Conservation (phyloP, 1,139 yeast genomes). For the Geotrichum phurueaensis region DNA sequence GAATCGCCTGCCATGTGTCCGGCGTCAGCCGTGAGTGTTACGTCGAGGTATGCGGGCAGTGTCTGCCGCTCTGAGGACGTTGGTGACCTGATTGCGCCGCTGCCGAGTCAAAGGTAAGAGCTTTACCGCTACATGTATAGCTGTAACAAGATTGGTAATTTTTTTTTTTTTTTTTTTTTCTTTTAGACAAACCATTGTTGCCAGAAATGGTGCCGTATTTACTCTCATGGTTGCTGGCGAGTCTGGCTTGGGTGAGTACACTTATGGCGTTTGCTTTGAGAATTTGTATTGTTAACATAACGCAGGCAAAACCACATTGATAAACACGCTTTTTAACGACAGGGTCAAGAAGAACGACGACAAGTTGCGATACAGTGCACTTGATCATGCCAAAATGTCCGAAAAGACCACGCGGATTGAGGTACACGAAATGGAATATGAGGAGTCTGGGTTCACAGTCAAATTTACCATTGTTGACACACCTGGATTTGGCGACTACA, state of each 20-base stretch:
- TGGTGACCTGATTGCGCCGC: conserved; percentile 48
- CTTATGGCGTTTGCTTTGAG: not conserved
- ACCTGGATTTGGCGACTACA: conserved; percentile 74
- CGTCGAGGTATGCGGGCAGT: not conserved
- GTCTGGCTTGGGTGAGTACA: conserved; percentile 61
- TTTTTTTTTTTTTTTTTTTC: not conserved
- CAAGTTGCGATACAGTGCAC: conserved; percentile 2
- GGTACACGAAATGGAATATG: conserved; percentile 41
- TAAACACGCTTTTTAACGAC: conserved; percentile 63
- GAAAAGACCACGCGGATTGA: conserved; percentile 39
- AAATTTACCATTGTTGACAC: conserved; percentile 57
- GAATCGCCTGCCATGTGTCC: not conserved
- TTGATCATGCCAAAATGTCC: conserved; percentile 30
- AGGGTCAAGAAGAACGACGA: conserved; percentile 41
- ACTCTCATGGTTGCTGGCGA: conserved; percentile 91
- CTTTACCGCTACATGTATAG: not conserved
- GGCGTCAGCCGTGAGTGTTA: conserved; percentile 9
- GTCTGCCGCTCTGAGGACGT: not conserved
- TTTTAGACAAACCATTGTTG: conserved; percentile 62
- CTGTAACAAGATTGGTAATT: not conserved
- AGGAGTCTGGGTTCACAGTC: conserved; percentile 49
- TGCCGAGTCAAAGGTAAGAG: conserved; percentile 77
- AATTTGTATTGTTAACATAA: not conserved
- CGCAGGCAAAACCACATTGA: conserved; percentile 60
- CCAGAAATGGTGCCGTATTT: conserved; percentile 75